A percentile compares a stretch with the other conserved stretches of the same genome.
These are phyloP conservation scores for Evernia prunastri DNA, from an alignment of 495 filamentous ascomycete species.

Conservation along the genomic window DNA sequence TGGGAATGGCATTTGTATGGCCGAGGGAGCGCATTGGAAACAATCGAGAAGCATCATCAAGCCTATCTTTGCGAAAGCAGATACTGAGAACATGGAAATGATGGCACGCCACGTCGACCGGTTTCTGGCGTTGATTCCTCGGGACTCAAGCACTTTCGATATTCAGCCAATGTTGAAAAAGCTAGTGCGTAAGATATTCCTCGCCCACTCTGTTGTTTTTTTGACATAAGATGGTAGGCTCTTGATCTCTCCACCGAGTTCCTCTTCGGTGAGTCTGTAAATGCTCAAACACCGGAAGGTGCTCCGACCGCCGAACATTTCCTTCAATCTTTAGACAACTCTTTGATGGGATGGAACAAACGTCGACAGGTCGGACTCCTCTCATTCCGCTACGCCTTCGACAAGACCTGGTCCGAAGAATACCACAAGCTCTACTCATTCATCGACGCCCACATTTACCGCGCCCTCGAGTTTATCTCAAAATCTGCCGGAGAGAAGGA, in stretches of 20 bases:
- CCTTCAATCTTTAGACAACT: neutral
- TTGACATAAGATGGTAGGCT: conserved; percentile 19
- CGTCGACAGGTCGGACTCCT: conserved; percentile 9
- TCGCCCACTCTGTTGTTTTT: neutral
- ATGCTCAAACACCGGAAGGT: conserved; percentile 13
- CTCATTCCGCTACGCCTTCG: conserved; percentile 7
- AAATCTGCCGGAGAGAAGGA: neutral
- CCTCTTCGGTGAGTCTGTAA: conserved; percentile 4
- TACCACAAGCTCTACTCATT: conserved; percentile 5
- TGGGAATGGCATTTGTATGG: conserved; percentile 40
- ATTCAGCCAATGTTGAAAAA: conserved; percentile 76
- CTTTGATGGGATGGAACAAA: neutral
- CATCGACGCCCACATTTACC: conserved; percentile 13
- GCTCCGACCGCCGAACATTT: neutral
- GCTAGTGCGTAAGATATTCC: conserved; percentile 54
- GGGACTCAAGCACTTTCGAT: conserved; percentile 28
- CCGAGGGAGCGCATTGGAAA: conserved; percentile 35
- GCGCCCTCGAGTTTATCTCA: conserved; percentile 5
- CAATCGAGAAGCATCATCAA: conserved; percentile 53
- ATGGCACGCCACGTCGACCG: conserved; percentile 49
- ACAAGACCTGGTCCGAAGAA: conserved; percentile 1
- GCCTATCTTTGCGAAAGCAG: conserved; percentile 55
- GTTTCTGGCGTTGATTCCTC: conserved; percentile 23
- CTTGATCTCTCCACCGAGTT: conserved; percentile 51
- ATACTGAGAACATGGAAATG: conserved; percentile 51